Conservation (phyloP, 1,284 basidiomycete genomes). For the Sanghuangporus weigelae region DNA sequence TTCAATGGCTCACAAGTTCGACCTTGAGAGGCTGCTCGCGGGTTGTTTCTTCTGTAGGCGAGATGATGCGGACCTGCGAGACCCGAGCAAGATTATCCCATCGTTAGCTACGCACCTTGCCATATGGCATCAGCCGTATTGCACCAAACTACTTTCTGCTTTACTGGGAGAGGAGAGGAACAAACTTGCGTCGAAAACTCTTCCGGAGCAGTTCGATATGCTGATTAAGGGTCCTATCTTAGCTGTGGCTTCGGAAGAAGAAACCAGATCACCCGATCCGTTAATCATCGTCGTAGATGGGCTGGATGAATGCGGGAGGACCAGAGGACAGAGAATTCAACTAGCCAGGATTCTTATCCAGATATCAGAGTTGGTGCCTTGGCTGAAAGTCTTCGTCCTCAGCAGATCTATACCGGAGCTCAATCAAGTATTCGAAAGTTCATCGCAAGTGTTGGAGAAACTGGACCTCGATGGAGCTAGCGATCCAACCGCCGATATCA, state of each 20-base stretch:
- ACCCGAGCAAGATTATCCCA: background rate
- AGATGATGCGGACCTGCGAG: background rate
- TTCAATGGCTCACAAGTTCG: background rate
- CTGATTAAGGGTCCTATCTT: background rate
- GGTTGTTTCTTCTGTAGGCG: constrained; percentile 9
- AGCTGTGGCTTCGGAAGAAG: background rate
- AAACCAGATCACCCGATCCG: background rate
- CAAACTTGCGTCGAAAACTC: background rate
- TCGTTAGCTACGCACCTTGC: constrained; percentile 1
- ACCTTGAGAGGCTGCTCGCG: background rate
- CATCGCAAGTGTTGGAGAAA: background rate
- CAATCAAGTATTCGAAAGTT: background rate
- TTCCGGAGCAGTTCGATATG: constrained; percentile 1
- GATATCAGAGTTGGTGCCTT: background rate
- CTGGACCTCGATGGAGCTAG: background rate
- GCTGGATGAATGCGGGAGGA: constrained; percentile 11
- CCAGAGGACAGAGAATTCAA: background rate
- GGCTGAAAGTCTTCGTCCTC: constrained; percentile 7
- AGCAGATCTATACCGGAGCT: constrained; percentile 3
- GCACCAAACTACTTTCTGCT: background rate
- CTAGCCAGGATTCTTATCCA: background rate
- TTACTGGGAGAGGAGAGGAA: background rate
- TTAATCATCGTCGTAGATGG: constrained; percentile 13
- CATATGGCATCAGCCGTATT: background rate
- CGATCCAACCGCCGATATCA: constrained; percentile 1